A percentile compares a stretch with the other conserved stretches of the same genome.
Conservation (phyloP, 495 filamentous ascomycete genomes). For the Hypomontagnella submonticulosa region DNA sequence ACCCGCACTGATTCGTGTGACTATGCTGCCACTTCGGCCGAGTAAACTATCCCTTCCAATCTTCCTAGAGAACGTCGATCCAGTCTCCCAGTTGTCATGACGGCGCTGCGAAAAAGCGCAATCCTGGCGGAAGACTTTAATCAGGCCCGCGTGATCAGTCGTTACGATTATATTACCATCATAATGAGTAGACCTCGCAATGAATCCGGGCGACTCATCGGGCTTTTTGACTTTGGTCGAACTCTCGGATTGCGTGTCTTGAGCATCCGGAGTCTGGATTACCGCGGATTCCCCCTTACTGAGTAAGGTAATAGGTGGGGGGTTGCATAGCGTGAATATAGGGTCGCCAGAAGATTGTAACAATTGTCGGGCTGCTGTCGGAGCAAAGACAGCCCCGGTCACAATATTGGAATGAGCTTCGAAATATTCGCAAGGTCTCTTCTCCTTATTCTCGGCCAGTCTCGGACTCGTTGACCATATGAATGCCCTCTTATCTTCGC, state of each 20-base stretch:
- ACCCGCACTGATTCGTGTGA: constrained; percentile 65
- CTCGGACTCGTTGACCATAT: constrained; percentile 79
- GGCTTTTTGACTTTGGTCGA: constrained; percentile 51
- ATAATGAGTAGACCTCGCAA: constrained; percentile 77
- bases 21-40: constrained; percentile 71
- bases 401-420: constrained; percentile 90
- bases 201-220: constrained; percentile 70
- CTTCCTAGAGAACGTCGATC: constrained; percentile 81
- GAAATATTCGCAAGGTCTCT: constrained; percentile 84
- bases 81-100: constrained; percentile 72
- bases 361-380: constrained; percentile 77
- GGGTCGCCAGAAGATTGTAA: constrained; percentile 87
- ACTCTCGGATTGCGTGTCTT: constrained; percentile 50
- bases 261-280: constrained; percentile 42
- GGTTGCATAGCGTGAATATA: constrained; percentile 95
- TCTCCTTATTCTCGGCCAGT: constrained; percentile 77
- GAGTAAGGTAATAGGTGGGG: constrained; percentile 86
- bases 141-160: constrained; percentile 85
- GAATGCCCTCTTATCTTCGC: constrained; percentile 88
- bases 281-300: constrained; percentile 72
- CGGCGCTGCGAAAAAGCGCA: constrained; percentile 75
- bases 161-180: constrained; percentile 94
- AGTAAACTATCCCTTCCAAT: constrained; percentile 63
- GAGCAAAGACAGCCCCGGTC: constrained; percentile 87
- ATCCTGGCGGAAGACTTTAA: constrained; percentile 95